These are phyloP conservation scores for Hypoxylon sp. DNA, from an alignment of 2,329 filamentous ascomycete species.

Conservation along the genomic window DNA sequence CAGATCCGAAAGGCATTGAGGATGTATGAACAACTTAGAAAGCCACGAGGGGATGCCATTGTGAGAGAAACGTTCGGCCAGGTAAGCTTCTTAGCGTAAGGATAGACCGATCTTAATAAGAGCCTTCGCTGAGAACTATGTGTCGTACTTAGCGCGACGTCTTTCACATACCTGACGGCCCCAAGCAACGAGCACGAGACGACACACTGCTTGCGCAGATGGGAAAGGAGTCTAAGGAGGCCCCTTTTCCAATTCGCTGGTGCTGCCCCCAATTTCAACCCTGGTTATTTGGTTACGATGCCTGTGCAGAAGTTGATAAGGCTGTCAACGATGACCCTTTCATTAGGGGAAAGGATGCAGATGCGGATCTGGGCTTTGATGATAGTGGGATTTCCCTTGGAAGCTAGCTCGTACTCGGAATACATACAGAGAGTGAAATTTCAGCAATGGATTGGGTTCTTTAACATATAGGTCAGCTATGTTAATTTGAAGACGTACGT, in stretches of 20 bases:
- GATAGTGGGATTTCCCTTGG: not conserved
- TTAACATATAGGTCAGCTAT: too few species aligned
- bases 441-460: too few species aligned
- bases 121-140: constrained; percentile 7
- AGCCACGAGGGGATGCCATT: constrained; percentile 66
- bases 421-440: too few species aligned
- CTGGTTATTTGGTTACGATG: constrained; percentile 77
- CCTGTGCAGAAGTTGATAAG: constrained; percentile 67
- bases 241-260: constrained; percentile 74
- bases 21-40: constrained; percentile 64
- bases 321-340: constrained; percentile 48
- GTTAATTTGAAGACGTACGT: too few species aligned
- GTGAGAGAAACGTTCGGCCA: constrained; percentile 73
- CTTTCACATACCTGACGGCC: constrained; percentile 68
- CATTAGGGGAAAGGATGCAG: not conserved
- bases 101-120: not conserved
- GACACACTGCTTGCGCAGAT: constrained; percentile 69
- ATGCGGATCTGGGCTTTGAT: not conserved
- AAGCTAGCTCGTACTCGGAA: not conserved
- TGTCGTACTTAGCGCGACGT: constrained; percentile 60
- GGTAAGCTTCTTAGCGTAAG: constrained; percentile 32
- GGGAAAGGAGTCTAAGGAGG: constrained; percentile 63
- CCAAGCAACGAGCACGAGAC: constrained; percentile 71
- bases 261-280: constrained; percentile 73
- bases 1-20: constrained; percentile 62